These are phyloP conservation scores for Lycium barbarum DNA, from an alignment of 257 asterid genomes.

Conservation along the genomic window DNA sequence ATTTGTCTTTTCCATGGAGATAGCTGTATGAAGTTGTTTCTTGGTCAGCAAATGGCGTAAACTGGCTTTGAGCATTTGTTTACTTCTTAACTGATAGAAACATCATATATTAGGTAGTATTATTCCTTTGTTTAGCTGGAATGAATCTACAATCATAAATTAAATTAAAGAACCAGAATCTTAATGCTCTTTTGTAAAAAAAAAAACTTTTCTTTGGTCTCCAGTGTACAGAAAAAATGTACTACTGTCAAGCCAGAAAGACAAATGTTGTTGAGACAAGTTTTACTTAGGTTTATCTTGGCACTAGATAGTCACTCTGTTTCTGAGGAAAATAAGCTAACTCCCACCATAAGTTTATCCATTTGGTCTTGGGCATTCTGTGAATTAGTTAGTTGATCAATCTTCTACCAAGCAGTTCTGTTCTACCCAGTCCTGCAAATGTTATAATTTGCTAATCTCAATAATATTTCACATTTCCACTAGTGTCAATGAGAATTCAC, in stretches of 20 bases:
- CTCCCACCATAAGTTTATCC: too few species aligned
- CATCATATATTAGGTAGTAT: neutral
- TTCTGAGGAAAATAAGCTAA: neutral
- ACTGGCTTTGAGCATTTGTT: neutral
- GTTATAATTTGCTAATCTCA: neutral
- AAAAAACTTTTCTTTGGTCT: neutral
- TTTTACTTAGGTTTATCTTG: neutral
- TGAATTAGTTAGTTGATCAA: too few species aligned
- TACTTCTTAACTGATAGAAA: neutral
- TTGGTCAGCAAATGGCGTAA: neutral
- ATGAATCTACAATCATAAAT: neutral
- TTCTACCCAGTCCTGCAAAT: neutral
- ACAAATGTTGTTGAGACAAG: neutral
- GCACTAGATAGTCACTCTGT: neutral
- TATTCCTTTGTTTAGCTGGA: neutral
- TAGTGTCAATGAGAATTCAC: neutral
- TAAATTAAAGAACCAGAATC: neutral
- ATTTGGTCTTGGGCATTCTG: too few species aligned
- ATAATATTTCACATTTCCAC: neutral
- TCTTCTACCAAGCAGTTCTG: neutral
- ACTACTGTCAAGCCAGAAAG: neutral
- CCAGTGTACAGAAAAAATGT: neutral
- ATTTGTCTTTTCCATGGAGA: neutral
- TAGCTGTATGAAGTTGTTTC: neutral
- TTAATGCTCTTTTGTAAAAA: neutral